Evolutionary conservation across 306 rosid genomes (phyloP).

Genomic region (Cicer pinnatifidum): DNA sequence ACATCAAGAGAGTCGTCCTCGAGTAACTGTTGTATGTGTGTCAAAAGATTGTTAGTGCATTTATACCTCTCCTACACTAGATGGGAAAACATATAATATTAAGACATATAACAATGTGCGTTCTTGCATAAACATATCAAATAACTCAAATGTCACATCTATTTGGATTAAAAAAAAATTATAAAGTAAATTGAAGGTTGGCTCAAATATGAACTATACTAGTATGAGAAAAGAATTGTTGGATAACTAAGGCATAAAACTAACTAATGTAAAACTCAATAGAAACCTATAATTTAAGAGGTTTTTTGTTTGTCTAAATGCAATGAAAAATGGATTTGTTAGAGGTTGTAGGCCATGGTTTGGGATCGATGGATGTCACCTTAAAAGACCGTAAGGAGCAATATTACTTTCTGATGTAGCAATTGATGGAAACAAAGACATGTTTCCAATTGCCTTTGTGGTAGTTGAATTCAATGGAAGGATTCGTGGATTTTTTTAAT

Average conservation of each 20-base stretch:
- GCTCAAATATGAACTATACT: neutral
- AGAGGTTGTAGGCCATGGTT: neutral
- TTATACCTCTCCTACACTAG: neutral
- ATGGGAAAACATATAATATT: neutral
- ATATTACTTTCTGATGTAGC: neutral
- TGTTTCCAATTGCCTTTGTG: neutral
- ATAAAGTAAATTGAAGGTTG: neutral
- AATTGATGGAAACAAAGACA: neutral
- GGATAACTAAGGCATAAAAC: neutral
- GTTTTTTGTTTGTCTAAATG: neutral
- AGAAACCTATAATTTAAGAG: neutral
- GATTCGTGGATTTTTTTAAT: neutral
- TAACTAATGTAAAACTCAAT: neutral
- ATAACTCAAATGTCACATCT: neutral
- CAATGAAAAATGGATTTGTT: constrained; percentile 1
- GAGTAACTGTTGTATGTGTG: neutral
- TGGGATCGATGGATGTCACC: neutral
- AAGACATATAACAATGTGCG: neutral
- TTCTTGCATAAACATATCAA: neutral
- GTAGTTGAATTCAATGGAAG: neutral
- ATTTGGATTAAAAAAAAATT: neutral
- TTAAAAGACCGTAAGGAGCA: neutral
- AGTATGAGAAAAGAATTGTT: neutral
- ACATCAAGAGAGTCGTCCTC: neutral
- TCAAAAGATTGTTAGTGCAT: neutral